Evolutionary conservation across 202 grass and related monocot genomes (phyloP), one percentile per base, ranked within the genome.

Genomic region (Dendrocalamus latiflorus): DNA sequence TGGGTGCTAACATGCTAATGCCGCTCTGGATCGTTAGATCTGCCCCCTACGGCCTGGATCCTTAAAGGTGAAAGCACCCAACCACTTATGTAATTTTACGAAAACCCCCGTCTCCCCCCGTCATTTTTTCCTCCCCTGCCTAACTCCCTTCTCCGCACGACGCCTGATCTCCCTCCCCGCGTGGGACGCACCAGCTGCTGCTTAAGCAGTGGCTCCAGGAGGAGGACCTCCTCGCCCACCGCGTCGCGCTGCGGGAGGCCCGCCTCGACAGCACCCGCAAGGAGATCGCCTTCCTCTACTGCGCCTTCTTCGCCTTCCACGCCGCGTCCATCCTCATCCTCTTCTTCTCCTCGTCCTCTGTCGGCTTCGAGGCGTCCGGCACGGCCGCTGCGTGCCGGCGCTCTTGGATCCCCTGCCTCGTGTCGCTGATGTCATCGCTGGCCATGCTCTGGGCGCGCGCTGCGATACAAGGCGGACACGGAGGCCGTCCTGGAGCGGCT

Each of bases 141-240:
- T n/a, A n/a, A n/a, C n/a, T n/a, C n/a, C n/a, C n/a, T n/a, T n/a
- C n/a, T n/a, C n/a, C n/a, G n/a, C n/a, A n/a, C n/a, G n/a, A n/a
- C n/a, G n/a, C n/a, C n/a, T n/a, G n/a, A n/a, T n/a, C n/a, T n/a
- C n/a, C n/a, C n/a, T n/a, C n/a, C n/a, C n/a, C n/a, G n/a, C n/a
- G n/a, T n/a, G 68, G 82, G 4, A 98, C 91, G 18, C 95, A 98
- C 92, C 82, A 86, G 21, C 92, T 98, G 62, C 92, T 95, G 72
- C 89, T 98, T 2, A 98, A 98, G 85, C 92, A 98, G 75, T 95
- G 95, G 95, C 60, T 91, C 18, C 95, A 93, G 90, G 95, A 98
- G 89, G 90, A 93, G 89, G 92, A 93, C 72, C 79, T 93, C 44
- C 89, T 95, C 24, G 76, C 85, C 36, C 85, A 82, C 50, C 90